phyloP scores from a whole-genome alignment of 2,329 filamentous ascomycete species.

The Myotisia sp. region DNA sequence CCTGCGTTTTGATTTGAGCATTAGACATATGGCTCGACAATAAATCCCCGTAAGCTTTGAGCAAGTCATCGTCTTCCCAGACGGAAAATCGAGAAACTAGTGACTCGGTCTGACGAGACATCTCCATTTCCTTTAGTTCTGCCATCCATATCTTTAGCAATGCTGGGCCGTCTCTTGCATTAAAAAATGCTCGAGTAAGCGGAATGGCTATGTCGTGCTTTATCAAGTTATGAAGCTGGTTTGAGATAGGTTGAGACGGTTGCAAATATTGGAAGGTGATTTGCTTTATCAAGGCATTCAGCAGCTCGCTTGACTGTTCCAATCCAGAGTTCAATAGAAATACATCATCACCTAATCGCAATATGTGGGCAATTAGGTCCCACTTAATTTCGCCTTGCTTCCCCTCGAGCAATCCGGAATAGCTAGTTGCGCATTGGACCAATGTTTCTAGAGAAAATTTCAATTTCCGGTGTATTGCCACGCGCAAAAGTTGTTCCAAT shows the following conservation, averaged over 20 bases:
- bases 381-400: constrained; percentile 22
- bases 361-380: constrained; percentile 28
- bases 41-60: constrained; percentile 22
- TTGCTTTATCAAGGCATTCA: constrained; percentile 25
- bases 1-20: not conserved
- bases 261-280: constrained; percentile 22
- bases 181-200: constrained; percentile 27
- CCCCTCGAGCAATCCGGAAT: constrained; percentile 27
- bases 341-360: constrained; percentile 30
- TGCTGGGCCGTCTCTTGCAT: constrained; percentile 26
- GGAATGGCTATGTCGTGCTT: constrained; percentile 28
- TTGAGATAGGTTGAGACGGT: constrained; percentile 8
- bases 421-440: constrained; percentile 25
- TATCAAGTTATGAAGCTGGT: constrained; percentile 20
- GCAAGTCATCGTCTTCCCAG: constrained; percentile 34
- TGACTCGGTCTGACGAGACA: constrained; percentile 17
- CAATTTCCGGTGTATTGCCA: constrained; percentile 26
- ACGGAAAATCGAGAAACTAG: constrained; percentile 21
- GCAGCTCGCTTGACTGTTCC: constrained; percentile 21
- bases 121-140: constrained; percentile 25
- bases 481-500: constrained; percentile 26
- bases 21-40: not conserved
- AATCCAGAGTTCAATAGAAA: constrained; percentile 33
- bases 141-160: constrained; percentile 30
- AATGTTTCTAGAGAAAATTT: constrained; percentile 28